A percentile compares a stretch with the other conserved stretches of the same genome.
These are phyloP conservation scores for Caryopteris hybrid DNA, from an alignment of 305 asterid genomes.

Conservation along the genomic window DNA sequence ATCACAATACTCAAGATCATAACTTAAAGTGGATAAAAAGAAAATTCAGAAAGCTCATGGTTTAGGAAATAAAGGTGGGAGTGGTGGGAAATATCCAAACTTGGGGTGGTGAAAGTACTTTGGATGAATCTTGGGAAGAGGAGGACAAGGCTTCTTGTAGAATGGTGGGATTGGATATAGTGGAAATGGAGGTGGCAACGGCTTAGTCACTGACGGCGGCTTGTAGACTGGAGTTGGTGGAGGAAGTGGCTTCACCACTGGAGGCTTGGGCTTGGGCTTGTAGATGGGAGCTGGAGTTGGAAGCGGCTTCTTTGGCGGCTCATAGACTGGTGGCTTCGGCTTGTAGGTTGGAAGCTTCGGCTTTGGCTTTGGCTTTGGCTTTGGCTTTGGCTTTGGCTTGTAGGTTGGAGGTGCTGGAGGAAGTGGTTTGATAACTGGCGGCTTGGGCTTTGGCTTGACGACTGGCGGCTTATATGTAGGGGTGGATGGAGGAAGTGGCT, in stretches of 20 bases:
- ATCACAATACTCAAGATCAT: neutral
- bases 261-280: conserved; percentile 22
- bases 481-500: neutral
- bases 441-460: conserved; percentile 8
- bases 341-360: conserved; percentile 26
- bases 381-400: neutral
- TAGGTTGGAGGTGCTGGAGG: conserved; percentile 27
- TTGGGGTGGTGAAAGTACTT: conserved; percentile 33
- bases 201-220: conserved; percentile 24
- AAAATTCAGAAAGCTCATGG: conserved; percentile 11
- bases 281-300: conserved; percentile 15
- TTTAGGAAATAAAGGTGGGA: conserved; percentile 33
- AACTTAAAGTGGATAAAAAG: neutral
- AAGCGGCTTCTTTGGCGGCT: neutral
- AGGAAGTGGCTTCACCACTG: conserved; percentile 13
- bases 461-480: conserved; percentile 7
- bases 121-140: conserved; percentile 42
- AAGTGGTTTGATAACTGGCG: conserved; percentile 18
- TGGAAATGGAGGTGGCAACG: conserved; percentile 30
- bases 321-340: neutral
- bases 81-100: conserved; percentile 37
- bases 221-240: conserved; percentile 16
- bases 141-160: conserved; percentile 29
- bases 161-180: conserved; percentile 33
- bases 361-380: conserved; percentile 4